Evolutionary conservation across 371 early-diverging fungal genomes (phyloP).

Genomic region (Rhizopus microsporus): DNA sequence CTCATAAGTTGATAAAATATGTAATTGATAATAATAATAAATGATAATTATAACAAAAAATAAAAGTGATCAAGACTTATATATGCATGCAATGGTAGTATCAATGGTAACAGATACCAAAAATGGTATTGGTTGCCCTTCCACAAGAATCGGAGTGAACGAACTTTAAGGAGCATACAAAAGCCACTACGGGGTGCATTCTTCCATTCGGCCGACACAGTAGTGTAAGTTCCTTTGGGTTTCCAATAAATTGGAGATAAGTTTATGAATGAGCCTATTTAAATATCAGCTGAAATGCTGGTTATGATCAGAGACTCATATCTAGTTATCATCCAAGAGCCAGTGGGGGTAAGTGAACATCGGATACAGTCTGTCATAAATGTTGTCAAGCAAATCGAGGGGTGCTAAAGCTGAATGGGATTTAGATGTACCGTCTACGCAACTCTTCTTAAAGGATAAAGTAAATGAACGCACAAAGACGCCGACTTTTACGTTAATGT

Average conservation of each 20-base stretch:
- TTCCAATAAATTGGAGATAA: neutral
- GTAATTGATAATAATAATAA: too few species aligned
- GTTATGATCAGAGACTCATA: neutral
- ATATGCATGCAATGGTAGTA: too few species aligned
- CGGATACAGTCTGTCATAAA: neutral
- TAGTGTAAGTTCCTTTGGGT: too few species aligned
- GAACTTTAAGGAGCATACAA: too few species aligned
- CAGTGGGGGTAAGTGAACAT: neutral
- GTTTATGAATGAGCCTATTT: constrained; percentile 1
- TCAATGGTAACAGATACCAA: too few species aligned
- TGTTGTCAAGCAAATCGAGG: constrained; percentile 5
- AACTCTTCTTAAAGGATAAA: constrained; percentile 15
- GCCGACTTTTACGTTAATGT: constrained; percentile 14
- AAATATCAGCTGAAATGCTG: neutral
- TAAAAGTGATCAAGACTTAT: too few species aligned
- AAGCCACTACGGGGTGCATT: too few species aligned
- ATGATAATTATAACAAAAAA: too few species aligned
- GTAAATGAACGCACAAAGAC: neutral
- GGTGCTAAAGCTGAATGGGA: constrained; percentile 14
- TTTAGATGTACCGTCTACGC: constrained; percentile 9
- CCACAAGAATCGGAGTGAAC: too few species aligned
- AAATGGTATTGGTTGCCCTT: too few species aligned
- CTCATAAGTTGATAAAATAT: too few species aligned
- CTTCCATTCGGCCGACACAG: too few species aligned
- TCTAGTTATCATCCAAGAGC: constrained; percentile 2